Evolutionary conservation across 1,139 yeast species (phyloP).

Genomic region (Lodderomyces margitis): DNA sequence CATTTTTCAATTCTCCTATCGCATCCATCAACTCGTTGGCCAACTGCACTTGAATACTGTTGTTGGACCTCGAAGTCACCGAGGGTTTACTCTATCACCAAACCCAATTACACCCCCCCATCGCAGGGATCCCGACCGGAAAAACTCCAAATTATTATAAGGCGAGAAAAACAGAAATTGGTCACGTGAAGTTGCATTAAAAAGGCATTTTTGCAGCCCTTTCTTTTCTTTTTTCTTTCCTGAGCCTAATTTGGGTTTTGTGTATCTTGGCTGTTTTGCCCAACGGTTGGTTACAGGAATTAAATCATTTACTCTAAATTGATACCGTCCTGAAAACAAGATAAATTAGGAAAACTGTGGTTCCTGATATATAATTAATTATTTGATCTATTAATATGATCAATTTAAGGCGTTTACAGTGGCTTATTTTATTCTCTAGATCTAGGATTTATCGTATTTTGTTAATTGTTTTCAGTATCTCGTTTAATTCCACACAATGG

Average conservation of each 20-base stretch:
- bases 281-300: too few species aligned
- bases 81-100: too few species aligned
- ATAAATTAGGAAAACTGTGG: background rate
- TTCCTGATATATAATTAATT: background rate
- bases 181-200: conserved; percentile 1
- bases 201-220: conserved; percentile 1
- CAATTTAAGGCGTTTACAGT: background rate
- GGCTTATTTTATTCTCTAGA: too few species aligned
- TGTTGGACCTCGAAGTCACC: too few species aligned
- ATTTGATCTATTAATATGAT: background rate
- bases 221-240: background rate
- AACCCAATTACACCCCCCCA: background rate
- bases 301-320: too few species aligned
- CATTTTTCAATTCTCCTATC: too few species aligned
- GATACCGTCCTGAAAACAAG: too few species aligned
- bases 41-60: too few species aligned
- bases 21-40: too few species aligned
- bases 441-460: background rate
- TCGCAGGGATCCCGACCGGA: conserved; percentile 1
- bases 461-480: background rate
- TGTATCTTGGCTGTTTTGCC: too few species aligned
- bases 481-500: background rate
- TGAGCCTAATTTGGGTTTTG: too few species aligned
- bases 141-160: background rate
- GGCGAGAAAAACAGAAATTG: background rate